Percentiles rank a stretch among this genome's conserved stretches.
phyloP scores from a whole-genome alignment of 176 grass and related monocot genomes.

The Eleusine coracana region DNA sequence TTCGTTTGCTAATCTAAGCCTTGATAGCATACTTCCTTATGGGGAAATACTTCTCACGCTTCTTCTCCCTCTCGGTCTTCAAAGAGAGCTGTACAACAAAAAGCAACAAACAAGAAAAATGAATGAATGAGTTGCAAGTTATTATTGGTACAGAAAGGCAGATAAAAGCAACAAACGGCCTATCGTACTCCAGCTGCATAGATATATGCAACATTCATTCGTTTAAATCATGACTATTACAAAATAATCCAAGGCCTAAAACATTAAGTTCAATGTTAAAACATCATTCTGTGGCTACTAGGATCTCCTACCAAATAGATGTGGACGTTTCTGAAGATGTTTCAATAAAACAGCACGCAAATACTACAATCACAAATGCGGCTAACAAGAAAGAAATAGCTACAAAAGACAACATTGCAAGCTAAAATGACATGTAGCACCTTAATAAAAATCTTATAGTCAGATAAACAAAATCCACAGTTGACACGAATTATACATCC shows the following conservation, averaged over 20 bases:
- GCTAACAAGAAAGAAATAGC: too few species aligned
- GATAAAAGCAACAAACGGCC: background rate
- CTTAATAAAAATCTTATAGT: too few species aligned
- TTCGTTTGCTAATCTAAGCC: conserved; percentile 50
- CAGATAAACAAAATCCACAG: too few species aligned
- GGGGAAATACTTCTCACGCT: conserved; percentile 79
- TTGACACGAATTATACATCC: too few species aligned
- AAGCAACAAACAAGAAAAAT: background rate
- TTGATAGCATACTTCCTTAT: conserved; percentile 88
- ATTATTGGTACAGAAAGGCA: background rate
- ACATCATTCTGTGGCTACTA: background rate
- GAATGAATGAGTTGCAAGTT: background rate
- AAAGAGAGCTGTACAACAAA: conserved; percentile 50
- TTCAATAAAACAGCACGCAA: background rate
- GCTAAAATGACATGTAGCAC: background rate
- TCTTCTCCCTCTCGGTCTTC: conserved; percentile 71
- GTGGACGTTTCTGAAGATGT: background rate
- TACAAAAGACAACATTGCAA: background rate
- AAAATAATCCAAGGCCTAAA: background rate
- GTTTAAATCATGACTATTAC: too few species aligned
- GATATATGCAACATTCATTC: background rate
- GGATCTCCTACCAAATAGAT: background rate
- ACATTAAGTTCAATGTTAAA: background rate
- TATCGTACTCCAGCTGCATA: background rate
- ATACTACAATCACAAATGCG: background rate